Percentiles rank a stretch among this genome's conserved stretches.
phyloP scores from a whole-genome alignment of 352 stramenopile genomes.

The Phytopythium boreale region DNA sequence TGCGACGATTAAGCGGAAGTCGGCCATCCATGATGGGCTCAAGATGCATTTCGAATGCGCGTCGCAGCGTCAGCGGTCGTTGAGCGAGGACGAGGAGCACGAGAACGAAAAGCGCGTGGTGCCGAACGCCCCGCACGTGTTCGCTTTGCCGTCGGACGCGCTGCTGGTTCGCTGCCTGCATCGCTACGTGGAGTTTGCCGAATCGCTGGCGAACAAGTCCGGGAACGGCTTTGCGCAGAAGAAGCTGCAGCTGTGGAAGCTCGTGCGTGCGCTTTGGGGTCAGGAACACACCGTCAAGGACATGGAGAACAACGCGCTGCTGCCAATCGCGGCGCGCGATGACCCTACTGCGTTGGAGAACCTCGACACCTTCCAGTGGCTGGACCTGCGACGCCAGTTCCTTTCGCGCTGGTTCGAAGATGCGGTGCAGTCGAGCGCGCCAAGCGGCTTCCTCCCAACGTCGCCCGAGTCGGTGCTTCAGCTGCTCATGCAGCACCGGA shows the following conservation, averaged over 20 bases:
- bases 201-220: constrained; percentile 20
- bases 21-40: constrained; percentile 45
- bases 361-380: constrained; percentile 59
- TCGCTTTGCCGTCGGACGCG: constrained; percentile 44
- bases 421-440: constrained; percentile 21
- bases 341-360: constrained; percentile 60
- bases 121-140: constrained; percentile 30
- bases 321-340: constrained; percentile 54
- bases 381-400: constrained; percentile 66
- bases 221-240: constrained; percentile 8
- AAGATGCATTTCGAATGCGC: constrained; percentile 59
- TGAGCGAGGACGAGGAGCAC: constrained; percentile 21
- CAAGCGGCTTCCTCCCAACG: constrained; percentile 5
- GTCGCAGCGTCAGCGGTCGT: constrained; percentile 14
- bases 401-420: constrained; percentile 78
- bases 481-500: constrained; percentile 52
- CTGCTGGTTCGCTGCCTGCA: constrained; percentile 54
- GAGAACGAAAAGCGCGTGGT: constrained; percentile 15
- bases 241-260: constrained; percentile 58
- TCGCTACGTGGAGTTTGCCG: constrained; percentile 51
- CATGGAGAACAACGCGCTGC: constrained; percentile 23
- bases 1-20: constrained; percentile 26
- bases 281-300: constrained; percentile 56
- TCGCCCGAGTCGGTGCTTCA: constrained; percentile 31
- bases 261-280: constrained; percentile 73